Evolutionary conservation across 148 eudicot species (phyloP), one percentile per base, ranked within the genome.

Genomic region (Cornus kousa): DNA sequence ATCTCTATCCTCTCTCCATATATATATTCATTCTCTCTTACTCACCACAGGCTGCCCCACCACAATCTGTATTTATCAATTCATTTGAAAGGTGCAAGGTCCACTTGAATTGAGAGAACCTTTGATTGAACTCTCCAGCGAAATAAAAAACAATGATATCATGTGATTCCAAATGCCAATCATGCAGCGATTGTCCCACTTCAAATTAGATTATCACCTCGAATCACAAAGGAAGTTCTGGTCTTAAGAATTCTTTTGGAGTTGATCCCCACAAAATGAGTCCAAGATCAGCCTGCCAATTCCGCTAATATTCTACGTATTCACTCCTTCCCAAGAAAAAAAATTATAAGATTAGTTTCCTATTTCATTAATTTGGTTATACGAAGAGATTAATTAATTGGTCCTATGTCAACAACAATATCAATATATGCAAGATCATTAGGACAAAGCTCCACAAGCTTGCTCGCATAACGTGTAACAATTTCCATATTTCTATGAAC

Each of bases 401-500:
- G 20, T 7, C 62, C 17, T 57, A 11, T 17, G 24, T 17, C 64
- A 17, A n/a, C 66, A n/a, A 62, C 23, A 46, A 62, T 57, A 17
- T n/a, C 28, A 35, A 23, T 1, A 48, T 68, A 68, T 68, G 86
- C 85, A 62, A 86, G 77, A 79, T 91, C 90, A 67, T 85, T 60
- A 3, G 92, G 94, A 75, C 76, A 87, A 68, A 81, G 78, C 72
- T 87, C 90, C 60, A 84, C 75, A 71, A 87, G 87, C 74, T 78
- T 84, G 67, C 78, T 74, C 2, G 86, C 88, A 64, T 64, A 80
- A 68, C 89, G 85, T 71, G 33, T 76, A 37, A 87, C 90, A 65
- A 90, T 79, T 73, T 80, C 87, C 80, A 80, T 86, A 77, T 90
- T 83, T 74, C 89, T 89, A 69, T 90, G 81, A 74, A 89, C 72